Evolutionary conservation across 1,284 basidiomycete species (phyloP).

Genomic region (Mycena citricolor): DNA sequence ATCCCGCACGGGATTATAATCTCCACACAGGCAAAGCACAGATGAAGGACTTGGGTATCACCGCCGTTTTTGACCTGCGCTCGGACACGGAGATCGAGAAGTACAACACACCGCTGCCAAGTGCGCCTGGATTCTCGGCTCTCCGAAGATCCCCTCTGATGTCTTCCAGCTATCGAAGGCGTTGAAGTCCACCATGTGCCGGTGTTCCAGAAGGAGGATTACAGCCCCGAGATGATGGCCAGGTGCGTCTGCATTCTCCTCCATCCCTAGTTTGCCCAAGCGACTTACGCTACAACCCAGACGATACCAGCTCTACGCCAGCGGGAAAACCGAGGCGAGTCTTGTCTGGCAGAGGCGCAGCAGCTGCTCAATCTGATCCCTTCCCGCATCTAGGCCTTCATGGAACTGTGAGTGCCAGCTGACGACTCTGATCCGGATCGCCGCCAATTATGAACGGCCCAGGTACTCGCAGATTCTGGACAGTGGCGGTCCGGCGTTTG

Average conservation of each 20-base stretch:
- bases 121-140: too few species aligned
- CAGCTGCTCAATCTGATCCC: not conserved
- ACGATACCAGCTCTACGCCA: constrained; percentile 73
- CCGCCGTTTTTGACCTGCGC: constrained; percentile 68
- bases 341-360: not conserved
- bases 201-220: constrained; percentile 72
- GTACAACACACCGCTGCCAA: constrained; percentile 61
- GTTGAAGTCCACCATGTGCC: constrained; percentile 59
- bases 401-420: constrained; percentile 50
- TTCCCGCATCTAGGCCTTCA: constrained; percentile 58
- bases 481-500: constrained; percentile 63
- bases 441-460: not conserved
- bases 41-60: constrained; percentile 60
- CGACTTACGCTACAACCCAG: constrained; percentile 39
- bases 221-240: constrained; percentile 79
- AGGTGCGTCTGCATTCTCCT: constrained; percentile 59
- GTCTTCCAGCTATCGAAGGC: constrained; percentile 62
- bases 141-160: too few species aligned
- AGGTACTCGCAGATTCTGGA: constrained; percentile 75
- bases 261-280: too few species aligned
- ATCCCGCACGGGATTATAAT: not conserved
- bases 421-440: too few species aligned
- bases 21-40: constrained; percentile 49
- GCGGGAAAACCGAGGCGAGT: constrained; percentile 70
- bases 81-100: constrained; percentile 76